Evolutionary conservation across 805 yeast genomes (phyloP), one percentile per base, ranked within the genome.

Genomic region (Pichia kluyveri): DNA sequence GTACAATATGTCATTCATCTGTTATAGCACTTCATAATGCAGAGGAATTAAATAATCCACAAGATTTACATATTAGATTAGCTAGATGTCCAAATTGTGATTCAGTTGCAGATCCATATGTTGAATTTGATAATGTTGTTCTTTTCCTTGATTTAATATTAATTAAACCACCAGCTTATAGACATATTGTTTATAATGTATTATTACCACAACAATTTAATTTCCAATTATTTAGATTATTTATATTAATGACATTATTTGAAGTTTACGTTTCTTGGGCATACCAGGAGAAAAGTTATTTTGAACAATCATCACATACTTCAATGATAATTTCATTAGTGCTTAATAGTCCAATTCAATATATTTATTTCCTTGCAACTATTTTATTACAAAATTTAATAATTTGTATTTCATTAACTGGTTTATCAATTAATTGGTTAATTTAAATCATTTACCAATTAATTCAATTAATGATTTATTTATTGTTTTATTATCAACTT

Each of bases 231-330:
- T 32, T 32, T 32, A 9, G 91, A 31, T 65, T 84, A 37, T 67
- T 84, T 54, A 54, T 85, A 4, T 69, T 91, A 38, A 71, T 84
- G 46, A 68, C 86, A 0, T 71, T 93, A 15, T 88, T 91, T 57
- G 97, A 93, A 56, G 91, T 91, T 5, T 93, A 93, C 61, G 65
- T 93, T 45, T 81, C 80, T 1, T 93, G 99, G 98, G 96, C 96
- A 0, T 79, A 82, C 48, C 90, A 85, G 51, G 99, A 91, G 62
- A 79, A 77, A 55, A 75, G 72, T 47, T 58, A 59, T 38, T 53
- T 59, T 32, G 62, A 56, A 26, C 51, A 55, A 38, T 49, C 47
- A 9, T 44, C 46, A 12, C 51, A 50, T 23, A 52, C 60, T 40
- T 66, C 67, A 17, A 54, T 54, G 44, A 54, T 48, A n/a, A 52